Evolutionary conservation across 495 filamentous ascomycete species (phyloP), one percentile per base, ranked within the genome.

Genomic region (Cryomyces minteri): DNA sequence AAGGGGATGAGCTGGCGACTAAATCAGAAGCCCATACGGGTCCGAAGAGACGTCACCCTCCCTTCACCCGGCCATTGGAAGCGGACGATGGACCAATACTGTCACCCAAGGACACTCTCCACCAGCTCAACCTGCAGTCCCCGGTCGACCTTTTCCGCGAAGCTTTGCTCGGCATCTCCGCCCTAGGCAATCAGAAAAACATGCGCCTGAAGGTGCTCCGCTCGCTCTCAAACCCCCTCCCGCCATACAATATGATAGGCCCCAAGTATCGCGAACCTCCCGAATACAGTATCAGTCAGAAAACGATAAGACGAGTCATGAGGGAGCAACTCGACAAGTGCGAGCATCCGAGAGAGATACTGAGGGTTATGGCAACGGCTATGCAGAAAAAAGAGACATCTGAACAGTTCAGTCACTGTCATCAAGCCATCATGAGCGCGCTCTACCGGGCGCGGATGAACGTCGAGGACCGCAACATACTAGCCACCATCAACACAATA

Each of bases 401-500:
- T 0, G 32, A 10, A 10, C 32, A 42, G 12, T 9, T 54, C 2
- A 10, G 30, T 3, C 12, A 36, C n/a, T 46, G 52, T n/a, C 14
- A 44, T 36, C 43, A 53, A 30, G 45, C 49, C n/a, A 36, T 57
- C 11, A 45, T 47, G 7, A 43, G 46, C 12, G 54, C 54, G 6
- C 40, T 57, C 12, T 57, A 52, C 46, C 46, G 47, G 18, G 49
- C 43, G 39, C 43, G 54, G 2, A 14, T 29, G 14, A 40, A 47
- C 31, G 47, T 49, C 0, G 31, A 43, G 30, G 54, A 57, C 43
- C 32, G 39, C 5, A 39, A 31, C 12, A 43, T 57, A n/a, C 43
- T 57, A n/a, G 6, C 34, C 6, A 43, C 45, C n/a, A 10, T 57
- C 5, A 57, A 48, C 38, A 12, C 31, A 3, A 57, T 57, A 11